These are phyloP conservation scores for Pyrus betulifolia DNA, from an alignment of 306 rosid genomes.

Conservation along the genomic window DNA sequence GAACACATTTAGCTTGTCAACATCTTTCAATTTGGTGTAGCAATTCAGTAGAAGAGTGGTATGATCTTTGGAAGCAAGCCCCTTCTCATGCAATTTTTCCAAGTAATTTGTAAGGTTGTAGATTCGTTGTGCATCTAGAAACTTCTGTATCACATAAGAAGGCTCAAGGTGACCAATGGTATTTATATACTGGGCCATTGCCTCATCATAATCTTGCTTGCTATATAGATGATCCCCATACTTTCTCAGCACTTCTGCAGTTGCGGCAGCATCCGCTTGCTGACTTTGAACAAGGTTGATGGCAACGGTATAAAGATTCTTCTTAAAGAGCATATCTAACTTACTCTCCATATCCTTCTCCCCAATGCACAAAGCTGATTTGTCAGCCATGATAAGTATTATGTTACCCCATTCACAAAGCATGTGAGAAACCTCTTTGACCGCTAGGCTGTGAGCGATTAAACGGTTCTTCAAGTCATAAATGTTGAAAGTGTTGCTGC, in stretches of 20 bases:
- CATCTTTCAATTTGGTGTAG: slow-evolving; percentile 95
- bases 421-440: slow-evolving; percentile 89
- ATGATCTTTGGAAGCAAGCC: slow-evolving; percentile 96
- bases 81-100: slow-evolving; percentile 94
- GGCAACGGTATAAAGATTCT: slow-evolving; percentile 84
- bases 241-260: slow-evolving; percentile 93
- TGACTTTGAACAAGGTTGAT: slow-evolving; percentile 96
- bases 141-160: slow-evolving; percentile 92
- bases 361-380: slow-evolving; percentile 82
- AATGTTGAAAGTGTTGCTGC: slow-evolving; percentile 70
- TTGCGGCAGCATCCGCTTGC: slow-evolving; percentile 97
- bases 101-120: slow-evolving; percentile 93
- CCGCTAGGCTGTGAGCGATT: slow-evolving; percentile 76
- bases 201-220: slow-evolving; percentile 96
- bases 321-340: slow-evolving; percentile 93
- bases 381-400: slow-evolving; percentile 80
- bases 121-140: slow-evolving; percentile 96
- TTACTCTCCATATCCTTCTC: slow-evolving; percentile 99
- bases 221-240: slow-evolving; percentile 89
- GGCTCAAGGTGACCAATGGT: slow-evolving; percentile 99
- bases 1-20: slow-evolving; percentile 73
- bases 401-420: slow-evolving; percentile 97
- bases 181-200: slow-evolving; percentile 88
- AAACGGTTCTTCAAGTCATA: slow-evolving; percentile 90
- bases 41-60: slow-evolving; percentile 91